Evolutionary conservation across 345 rosid genomes (phyloP).

Genomic region (Dovyalis caffra): DNA sequence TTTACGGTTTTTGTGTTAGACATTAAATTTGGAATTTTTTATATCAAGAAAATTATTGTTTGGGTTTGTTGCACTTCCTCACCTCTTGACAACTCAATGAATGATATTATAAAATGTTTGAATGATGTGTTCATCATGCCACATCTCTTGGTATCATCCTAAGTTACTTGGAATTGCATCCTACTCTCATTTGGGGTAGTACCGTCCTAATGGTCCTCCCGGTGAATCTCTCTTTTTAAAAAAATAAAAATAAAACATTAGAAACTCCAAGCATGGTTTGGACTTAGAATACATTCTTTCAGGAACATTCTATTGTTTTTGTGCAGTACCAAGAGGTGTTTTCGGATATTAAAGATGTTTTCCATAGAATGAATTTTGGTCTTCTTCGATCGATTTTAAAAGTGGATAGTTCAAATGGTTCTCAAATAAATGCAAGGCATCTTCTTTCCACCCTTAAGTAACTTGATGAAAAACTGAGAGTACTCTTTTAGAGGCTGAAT

Average conservation of each 20-base stretch:
- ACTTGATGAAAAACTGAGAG: not conserved
- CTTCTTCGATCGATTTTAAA: not conserved
- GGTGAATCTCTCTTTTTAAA: not conserved
- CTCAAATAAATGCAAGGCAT: not conserved
- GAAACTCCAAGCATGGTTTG: not conserved
- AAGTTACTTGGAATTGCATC: not conserved
- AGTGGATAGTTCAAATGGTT: not conserved
- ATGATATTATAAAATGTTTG: not conserved
- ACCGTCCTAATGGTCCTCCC: not conserved
- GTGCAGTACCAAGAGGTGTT: not conserved
- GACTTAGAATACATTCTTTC: not conserved
- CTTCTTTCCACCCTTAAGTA: not conserved
- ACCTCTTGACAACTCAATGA: not conserved
- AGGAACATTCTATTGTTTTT: not conserved
- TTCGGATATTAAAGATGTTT: not conserved
- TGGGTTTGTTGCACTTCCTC: not conserved
- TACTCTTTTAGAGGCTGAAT: not conserved
- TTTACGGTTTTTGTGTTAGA: not conserved
- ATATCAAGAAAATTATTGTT: not conserved
- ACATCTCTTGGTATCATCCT: not conserved
- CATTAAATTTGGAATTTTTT: not conserved
- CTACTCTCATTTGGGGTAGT: not conserved
- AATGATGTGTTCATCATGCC: not conserved
- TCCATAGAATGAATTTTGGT: not conserved
- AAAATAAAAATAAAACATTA: not conserved